These are phyloP conservation scores for Aureobasidium sp. DNA, from an alignment of 2,329 filamentous ascomycete genomes.

Conservation along the genomic window DNA sequence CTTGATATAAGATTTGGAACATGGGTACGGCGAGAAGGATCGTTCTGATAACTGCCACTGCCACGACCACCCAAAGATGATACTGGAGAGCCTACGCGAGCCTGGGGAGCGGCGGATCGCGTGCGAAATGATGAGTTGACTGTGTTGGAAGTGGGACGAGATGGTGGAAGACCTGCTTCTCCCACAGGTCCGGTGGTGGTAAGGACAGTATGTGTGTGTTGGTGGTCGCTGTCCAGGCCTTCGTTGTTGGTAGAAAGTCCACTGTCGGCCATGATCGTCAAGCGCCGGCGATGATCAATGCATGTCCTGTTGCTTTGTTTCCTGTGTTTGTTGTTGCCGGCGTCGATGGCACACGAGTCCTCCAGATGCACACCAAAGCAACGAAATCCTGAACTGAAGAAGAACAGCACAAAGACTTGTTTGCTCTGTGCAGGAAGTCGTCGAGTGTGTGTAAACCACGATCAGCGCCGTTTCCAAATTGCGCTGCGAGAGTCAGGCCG, in stretches of 20 bases:
- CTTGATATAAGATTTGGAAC: constrained; percentile 82
- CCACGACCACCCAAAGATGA: constrained; percentile 15
- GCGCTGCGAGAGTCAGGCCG: not conserved
- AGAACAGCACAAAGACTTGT: not conserved
- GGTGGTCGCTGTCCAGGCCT: not conserved
- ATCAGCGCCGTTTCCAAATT: constrained; percentile 12
- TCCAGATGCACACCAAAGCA: not conserved
- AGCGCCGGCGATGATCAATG: constrained; percentile 11
- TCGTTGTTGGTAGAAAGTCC: not conserved
- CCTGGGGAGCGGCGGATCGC: constrained; percentile 6
- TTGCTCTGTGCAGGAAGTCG: constrained; percentile 1
- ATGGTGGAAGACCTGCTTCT: constrained; percentile 42
- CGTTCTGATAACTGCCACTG: constrained; percentile 16
- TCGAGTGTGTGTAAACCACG: not conserved
- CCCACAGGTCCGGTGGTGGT: constrained; percentile 40
- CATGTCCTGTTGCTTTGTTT: constrained; percentile 4
- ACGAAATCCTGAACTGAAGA: not conserved
- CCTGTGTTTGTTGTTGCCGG: not conserved
- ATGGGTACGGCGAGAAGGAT: constrained; percentile 60
- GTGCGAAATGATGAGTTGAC: constrained; percentile 23
- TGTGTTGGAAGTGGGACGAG: constrained; percentile 38
- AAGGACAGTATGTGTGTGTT: constrained; percentile 17
- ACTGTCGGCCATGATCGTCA: constrained; percentile 12
- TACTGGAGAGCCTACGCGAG: constrained; percentile 21
- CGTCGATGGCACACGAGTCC: not conserved